A percentile compares a stretch with the other conserved stretches of the same genome.
These are phyloP conservation scores for Beta corolliflora DNA, from an alignment of 179 eudicot species.

Conservation along the genomic window DNA sequence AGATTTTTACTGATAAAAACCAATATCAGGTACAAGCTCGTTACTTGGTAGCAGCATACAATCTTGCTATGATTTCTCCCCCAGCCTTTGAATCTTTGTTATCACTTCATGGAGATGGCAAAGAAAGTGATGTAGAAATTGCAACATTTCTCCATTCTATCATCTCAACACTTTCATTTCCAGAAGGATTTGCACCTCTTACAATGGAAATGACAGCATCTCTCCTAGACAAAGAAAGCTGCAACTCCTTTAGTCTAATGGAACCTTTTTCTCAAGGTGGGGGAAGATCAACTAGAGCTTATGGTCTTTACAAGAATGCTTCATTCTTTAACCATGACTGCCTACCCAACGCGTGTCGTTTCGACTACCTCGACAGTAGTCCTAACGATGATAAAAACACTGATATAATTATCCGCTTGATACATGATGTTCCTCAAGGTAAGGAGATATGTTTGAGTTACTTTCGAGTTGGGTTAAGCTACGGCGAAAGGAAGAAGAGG, in stretches of 20 bases:
- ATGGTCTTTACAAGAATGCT: conserved; percentile 74
- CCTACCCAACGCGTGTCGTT: conserved; percentile 88
- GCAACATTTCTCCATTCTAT: conserved; percentile 54
- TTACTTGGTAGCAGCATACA: conserved; percentile 64
- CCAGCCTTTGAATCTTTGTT: conserved; percentile 45
- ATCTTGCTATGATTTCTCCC: conserved; percentile 58
- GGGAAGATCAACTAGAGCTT: conserved; percentile 74
- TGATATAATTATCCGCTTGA: conserved; percentile 55
- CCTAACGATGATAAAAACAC: conserved; percentile 36
- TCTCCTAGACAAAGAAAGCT: conserved; percentile 69
- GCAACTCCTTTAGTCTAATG: conserved; percentile 83
- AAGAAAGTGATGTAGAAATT: conserved; percentile 19
- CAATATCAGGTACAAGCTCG: conserved; percentile 48
- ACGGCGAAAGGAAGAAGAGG: conserved; percentile 58
- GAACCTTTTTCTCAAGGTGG: conserved; percentile 46
- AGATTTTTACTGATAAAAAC: neutral
- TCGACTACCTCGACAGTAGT: conserved; percentile 65
- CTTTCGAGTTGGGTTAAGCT: conserved; percentile 62
- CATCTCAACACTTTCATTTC: conserved; percentile 42
- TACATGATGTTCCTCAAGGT: conserved; percentile 70
- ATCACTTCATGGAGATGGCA: conserved; percentile 62
- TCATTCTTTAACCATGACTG: conserved; percentile 90
- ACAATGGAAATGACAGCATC: conserved; percentile 50
- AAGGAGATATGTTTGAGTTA: conserved; percentile 79
- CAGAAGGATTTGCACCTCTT: conserved; percentile 32